phyloP scores from a whole-genome alignment of 805 yeast genomes.

The Yarrowia phangngaensis region DNA sequence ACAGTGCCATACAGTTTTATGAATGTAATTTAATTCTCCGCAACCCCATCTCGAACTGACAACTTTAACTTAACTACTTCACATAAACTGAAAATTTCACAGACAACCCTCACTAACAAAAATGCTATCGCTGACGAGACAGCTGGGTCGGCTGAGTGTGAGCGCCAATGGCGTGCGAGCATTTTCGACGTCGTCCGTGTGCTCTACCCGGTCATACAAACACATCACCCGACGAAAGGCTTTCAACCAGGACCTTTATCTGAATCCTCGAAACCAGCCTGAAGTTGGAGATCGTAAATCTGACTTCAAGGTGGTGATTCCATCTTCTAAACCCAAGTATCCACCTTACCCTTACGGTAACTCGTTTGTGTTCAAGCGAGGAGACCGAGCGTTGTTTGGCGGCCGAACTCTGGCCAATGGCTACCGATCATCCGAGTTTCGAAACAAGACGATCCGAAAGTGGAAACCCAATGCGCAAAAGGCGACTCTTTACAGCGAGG shows the following conservation, averaged over 20 bases:
- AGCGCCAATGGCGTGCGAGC: conserved; percentile 1
- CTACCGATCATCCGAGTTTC: conserved; percentile 70
- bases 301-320: conserved; percentile 30
- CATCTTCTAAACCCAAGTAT: conserved; percentile 35
- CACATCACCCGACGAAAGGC: conserved; percentile 25
- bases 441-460: conserved; percentile 64
- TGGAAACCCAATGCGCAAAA: conserved; percentile 80
- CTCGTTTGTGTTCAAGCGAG: conserved; percentile 70
- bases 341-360: conserved; percentile 81
- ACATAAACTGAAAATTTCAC: conserved; percentile 1
- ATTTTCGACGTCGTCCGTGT: not conserved
- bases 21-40: no score
- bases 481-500: conserved; percentile 79
- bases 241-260: conserved; percentile 14
- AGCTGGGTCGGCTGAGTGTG: not conserved
- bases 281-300: conserved; percentile 10
- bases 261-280: conserved; percentile 17
- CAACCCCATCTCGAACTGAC: no score
- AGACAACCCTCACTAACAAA: not conserved
- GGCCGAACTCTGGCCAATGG: conserved; percentile 79
- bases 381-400: conserved; percentile 85
- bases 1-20: no score
- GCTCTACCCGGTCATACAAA: conserved; percentile 3
- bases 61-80: no score
- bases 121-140: conserved; percentile 6